Evolutionary conservation across 805 yeast species (phyloP).

Genomic region (Lipomyces yamadae): DNA sequence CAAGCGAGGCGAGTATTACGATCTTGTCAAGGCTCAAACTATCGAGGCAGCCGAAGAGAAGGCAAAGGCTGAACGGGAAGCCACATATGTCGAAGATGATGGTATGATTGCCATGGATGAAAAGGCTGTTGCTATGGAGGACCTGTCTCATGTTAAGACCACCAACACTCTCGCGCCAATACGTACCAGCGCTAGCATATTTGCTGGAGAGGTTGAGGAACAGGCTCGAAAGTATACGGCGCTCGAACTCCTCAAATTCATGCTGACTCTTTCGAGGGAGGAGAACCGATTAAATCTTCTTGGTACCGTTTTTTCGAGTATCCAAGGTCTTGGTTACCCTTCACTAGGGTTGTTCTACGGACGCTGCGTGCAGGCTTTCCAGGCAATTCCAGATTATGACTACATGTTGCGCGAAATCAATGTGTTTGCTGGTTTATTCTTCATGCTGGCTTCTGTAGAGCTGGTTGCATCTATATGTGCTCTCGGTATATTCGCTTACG

Average conservation of each 20-base stretch:
- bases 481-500: slow-evolving; percentile 33
- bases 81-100: slow-evolving; percentile 6
- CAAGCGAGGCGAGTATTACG: slow-evolving; percentile 38
- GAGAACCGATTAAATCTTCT: slow-evolving; percentile 28
- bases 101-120: slow-evolving; percentile 8
- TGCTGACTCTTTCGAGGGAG: slow-evolving; percentile 20
- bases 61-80: slow-evolving; percentile 14
- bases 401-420: slow-evolving; percentile 31
- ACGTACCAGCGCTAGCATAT: slow-evolving; percentile 4
- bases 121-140: slow-evolving; percentile 10
- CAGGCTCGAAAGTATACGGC: slow-evolving; percentile 8
- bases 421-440: slow-evolving; percentile 36
- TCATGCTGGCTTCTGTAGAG: slow-evolving; percentile 31
- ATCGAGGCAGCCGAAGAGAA: slow-evolving; percentile 26
- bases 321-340: slow-evolving; percentile 35
- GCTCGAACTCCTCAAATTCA: slow-evolving; percentile 29
- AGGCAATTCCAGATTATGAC: slow-evolving; percentile 30
- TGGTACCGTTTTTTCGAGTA: slow-evolving; percentile 32
- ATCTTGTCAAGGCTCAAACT: slow-evolving; percentile 43
- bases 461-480: slow-evolving; percentile 28
- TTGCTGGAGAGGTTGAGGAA: slow-evolving; percentile 23
- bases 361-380: slow-evolving; percentile 36
- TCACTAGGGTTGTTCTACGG: slow-evolving; percentile 37
- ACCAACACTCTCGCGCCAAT: background rate
- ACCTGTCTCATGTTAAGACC: slow-evolving; percentile 8